phyloP scores from a whole-genome alignment of 1,284 basidiomycete species.

The Cutaneotrichosporon sp. region DNA sequence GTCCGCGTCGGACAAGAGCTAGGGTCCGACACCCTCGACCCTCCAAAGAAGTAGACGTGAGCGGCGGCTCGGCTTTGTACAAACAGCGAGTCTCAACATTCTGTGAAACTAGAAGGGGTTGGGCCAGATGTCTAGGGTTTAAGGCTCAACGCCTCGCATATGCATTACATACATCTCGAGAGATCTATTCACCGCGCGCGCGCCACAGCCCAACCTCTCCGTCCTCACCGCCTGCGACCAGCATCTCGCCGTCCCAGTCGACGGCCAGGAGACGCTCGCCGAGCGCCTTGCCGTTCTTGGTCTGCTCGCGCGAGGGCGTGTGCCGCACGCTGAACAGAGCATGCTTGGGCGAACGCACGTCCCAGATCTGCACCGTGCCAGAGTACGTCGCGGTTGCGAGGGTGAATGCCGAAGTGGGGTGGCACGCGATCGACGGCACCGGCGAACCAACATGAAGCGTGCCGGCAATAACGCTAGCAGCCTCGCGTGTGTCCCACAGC shows the following conservation, averaged over 20 bases:
- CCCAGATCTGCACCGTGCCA: conserved; percentile 80
- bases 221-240: conserved; percentile 78
- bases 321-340: conserved; percentile 57
- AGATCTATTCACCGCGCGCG: conserved; percentile 51
- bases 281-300: conserved; percentile 60
- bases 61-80: conserved; percentile 2
- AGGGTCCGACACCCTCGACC: conserved; percentile 1
- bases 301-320: conserved; percentile 30
- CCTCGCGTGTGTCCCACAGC: conserved; percentile 56
- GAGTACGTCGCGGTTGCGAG: conserved; percentile 79
- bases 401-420: conserved; percentile 64
- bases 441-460: conserved; percentile 64
- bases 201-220: conserved; percentile 75
- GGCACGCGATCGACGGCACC: conserved; percentile 66
- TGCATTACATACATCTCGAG: conserved; percentile 16
- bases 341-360: conserved; percentile 65
- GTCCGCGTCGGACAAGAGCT: conserved; percentile 79
- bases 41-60: conserved; percentile 1
- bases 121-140: not conserved
- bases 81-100: conserved; percentile 12
- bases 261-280: conserved; percentile 59
- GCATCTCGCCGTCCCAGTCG: conserved; percentile 72
- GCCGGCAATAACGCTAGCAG: conserved; percentile 56
- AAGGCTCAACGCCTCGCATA: conserved; percentile 14
- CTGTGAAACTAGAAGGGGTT: conserved; percentile 8